Base-by-base conservation (phyloP, 805 yeast genomes). In the Lachancea lanzarotensis region DNA sequence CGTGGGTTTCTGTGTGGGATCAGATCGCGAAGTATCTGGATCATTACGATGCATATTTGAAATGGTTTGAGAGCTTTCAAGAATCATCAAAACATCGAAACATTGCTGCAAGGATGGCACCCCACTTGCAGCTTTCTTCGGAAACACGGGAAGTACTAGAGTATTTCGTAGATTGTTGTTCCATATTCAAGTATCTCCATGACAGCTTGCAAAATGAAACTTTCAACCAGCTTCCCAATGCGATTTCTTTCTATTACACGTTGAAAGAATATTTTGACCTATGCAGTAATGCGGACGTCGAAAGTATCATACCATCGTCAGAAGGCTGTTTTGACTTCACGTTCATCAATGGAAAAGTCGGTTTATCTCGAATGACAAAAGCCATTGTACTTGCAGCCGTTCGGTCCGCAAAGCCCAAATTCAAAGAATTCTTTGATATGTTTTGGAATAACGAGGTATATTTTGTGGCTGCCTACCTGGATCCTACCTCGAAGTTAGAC, bases 131-230 rank as follows among this genome's bases (percentile, higher is more conserved):
- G 26, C 35, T 29, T 12, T 11, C 43, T 7, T 6, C 44, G 19
- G 27, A 38, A 18, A 20, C 20, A 19, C 22, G 26, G 13, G 25
- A 45, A 8, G 6, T 45, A n/a, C 36, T 45, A 18, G 25, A 35
- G 38, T 45, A 45, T 31, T 45, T 45, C 20, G 40, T 45, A 13
- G 31, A 22, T 19, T 40, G 47, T 19, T 31, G 44, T 35, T 30
- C 33, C 16, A 39, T 45, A n/a, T 45, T 40, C 30, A 15, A 35
- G n/a, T 10, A 27, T 9, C 29, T 39, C 19, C 20, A 34, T 22
- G 26, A n/a, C 5, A 38, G 17, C 27, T 31, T 39, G 29, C 44
- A 33, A 15, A 34, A 45, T n/a, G 27, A 17, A 3, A 12, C 19
- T n/a, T 15, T 39, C 12, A 35, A 39, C 37, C 27, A 40, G 25